Conservation (phyloP, 1,139 yeast species). For the Zygoascus sp. region DNA sequence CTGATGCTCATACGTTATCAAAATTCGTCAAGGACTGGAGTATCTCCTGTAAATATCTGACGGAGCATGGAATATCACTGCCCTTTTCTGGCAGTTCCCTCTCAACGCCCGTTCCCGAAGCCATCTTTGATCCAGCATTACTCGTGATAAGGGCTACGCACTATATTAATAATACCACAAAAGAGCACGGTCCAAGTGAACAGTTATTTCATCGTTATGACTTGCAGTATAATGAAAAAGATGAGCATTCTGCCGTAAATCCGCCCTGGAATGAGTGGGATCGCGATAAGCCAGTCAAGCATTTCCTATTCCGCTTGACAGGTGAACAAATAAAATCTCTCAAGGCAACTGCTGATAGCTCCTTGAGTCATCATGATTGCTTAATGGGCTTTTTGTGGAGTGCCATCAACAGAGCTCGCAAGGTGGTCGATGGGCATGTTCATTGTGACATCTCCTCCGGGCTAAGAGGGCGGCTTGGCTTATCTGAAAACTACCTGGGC, state of each 20-base stretch:
- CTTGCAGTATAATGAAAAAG: neutral
- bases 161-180: neutral
- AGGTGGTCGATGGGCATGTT: neutral
- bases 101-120: neutral
- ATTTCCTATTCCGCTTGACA: neutral
- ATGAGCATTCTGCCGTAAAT: neutral
- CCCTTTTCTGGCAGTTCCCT: neutral
- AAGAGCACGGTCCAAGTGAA: neutral
- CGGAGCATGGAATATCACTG: too few species aligned
- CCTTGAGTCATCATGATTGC: neutral
- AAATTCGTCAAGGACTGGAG: neutral
- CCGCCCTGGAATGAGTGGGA: slow-evolving; percentile 1
- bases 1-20: neutral
- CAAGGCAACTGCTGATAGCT: too few species aligned
- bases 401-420: neutral
- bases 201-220: neutral
- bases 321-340: neutral
- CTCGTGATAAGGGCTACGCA: neutral
- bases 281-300: neutral
- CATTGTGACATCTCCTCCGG: neutral
- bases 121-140: neutral
- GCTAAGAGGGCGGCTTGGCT: neutral
- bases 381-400: neutral
- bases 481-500: neutral
- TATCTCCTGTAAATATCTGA: neutral